Base-by-base conservation (phyloP, 2,329 filamentous ascomycete genomes). In the Akanthomyces muscarius region DNA sequence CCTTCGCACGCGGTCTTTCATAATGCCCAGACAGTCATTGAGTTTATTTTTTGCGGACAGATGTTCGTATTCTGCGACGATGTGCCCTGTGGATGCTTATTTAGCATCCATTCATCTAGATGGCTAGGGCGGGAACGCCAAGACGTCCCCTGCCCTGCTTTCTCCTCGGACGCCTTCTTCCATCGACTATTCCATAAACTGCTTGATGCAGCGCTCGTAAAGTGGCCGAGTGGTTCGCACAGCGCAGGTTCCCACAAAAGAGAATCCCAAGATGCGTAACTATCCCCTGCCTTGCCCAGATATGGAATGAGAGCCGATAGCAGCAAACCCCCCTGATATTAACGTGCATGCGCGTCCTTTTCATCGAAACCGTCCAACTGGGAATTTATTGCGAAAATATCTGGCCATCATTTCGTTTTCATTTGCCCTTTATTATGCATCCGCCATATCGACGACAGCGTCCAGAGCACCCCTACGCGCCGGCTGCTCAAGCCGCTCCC, bases 401-500 rank as follows among this genome's bases (percentile, higher is more conserved):
- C 5, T 36, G 38, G 3, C 5, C 45, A n/a, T 45, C 42, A 21
- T 45, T 45, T n/a, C n/a, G 18, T 45, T 45, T 21, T 45, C n/a
- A n/a, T 45, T 41, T 54, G 38, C 38, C 28, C 30, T 47, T 18
- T 13, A 36, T 47, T 25, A 47, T 16, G n/a, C 54, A 33, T 45
- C 18, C 44, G 53, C n/a, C 48, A 61, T n/a, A 4, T 53, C 58
- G 4, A 61, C 42, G 2, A 62, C 51, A 14, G 51, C 59, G 11
- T 54, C 51, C 28, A 54, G 21, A 28, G 59, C 41, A 5, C 59
- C 59, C 41, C 41, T 53, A 4, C n/a, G 28, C 28, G 50, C 51
- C 30, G 51, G 50, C 41, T 48, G 25, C 28, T 62, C 51, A 21
- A 66, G 23, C 45, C 64, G 25, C 16, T 60, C 41, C n/a, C 58